A percentile compares a stretch with the other conserved stretches of the same genome.
These are phyloP conservation scores for Lecanicillium sp. DNA, from an alignment of 2,329 filamentous ascomycete species.

Conservation along the genomic window DNA sequence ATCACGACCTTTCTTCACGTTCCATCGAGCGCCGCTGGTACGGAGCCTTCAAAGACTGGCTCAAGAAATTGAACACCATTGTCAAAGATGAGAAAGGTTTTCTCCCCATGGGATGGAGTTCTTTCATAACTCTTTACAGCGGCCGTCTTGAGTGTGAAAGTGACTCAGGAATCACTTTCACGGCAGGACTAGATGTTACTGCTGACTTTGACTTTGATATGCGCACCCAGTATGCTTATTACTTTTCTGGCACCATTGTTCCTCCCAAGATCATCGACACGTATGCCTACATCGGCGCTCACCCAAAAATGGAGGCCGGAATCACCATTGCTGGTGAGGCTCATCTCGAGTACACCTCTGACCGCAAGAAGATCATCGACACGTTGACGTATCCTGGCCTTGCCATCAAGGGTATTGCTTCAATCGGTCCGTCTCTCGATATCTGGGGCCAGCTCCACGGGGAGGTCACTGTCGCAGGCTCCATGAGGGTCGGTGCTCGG, in stretches of 20 bases:
- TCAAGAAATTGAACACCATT: conserved; percentile 16
- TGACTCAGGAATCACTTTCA: conserved; percentile 6
- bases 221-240: conserved; percentile 18
- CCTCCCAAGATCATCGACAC: conserved; percentile 13
- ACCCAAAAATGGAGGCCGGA: conserved; percentile 9
- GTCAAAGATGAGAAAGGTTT: conserved; percentile 11
- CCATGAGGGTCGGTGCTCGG: not conserved
- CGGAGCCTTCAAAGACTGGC: conserved; percentile 16
- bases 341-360: not conserved
- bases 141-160: not conserved
- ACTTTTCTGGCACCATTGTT: conserved; percentile 14
- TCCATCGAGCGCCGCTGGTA: conserved; percentile 15
- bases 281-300: conserved; percentile 14
- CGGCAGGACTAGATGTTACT: not conserved
- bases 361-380: conserved; percentile 14
- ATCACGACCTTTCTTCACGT: not conserved
- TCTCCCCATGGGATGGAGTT: conserved; percentile 12
- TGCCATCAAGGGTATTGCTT: conserved; percentile 17
- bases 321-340: conserved; percentile 15
- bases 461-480: conserved; percentile 5
- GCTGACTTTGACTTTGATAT: conserved; percentile 7
- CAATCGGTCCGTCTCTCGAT: conserved; percentile 18
- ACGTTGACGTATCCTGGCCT: conserved; percentile 16
- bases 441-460: conserved; percentile 14
- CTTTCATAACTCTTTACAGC: conserved; percentile 14